Percentiles rank a stretch among this genome's conserved stretches.
Conservation (phyloP, 257 asterid species). For the Coffea canephora region DNA sequence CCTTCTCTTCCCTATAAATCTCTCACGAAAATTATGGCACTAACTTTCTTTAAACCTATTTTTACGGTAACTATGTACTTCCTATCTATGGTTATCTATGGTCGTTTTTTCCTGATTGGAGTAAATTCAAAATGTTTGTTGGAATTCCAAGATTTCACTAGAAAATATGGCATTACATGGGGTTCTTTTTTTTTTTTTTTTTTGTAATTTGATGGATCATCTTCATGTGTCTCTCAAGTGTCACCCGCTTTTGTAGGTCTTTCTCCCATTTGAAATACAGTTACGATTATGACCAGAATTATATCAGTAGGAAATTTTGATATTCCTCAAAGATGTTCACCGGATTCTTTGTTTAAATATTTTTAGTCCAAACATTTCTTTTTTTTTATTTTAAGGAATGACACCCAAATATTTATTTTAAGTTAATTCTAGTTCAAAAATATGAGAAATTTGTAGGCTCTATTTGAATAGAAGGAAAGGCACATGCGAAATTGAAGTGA, state of each 20-base stretch:
- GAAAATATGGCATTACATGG: neutral
- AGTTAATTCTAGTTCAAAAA: too few species aligned
- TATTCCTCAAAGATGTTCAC: too few species aligned
- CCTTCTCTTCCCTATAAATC: constrained; percentile 14
- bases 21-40: neutral
- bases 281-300: neutral
- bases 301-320: too few species aligned
- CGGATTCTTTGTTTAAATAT: too few species aligned
- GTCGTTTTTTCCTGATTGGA: neutral
- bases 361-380: too few species aligned
- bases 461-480: too few species aligned
- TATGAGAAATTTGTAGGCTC: too few species aligned
- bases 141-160: neutral
- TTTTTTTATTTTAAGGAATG: too few species aligned
- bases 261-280: neutral
- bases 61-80: constrained; percentile 16
- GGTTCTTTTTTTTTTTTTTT: neutral
- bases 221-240: neutral
- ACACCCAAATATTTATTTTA: too few species aligned
- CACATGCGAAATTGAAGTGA: too few species aligned
- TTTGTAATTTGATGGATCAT: neutral
- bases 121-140: neutral
- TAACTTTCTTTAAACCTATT: constrained; percentile 6
- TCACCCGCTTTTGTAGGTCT: neutral
- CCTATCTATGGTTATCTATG: neutral